Base-by-base conservation (phyloP, 2,329 filamentous ascomycete species). In the Epichloe uncinata region DNA sequence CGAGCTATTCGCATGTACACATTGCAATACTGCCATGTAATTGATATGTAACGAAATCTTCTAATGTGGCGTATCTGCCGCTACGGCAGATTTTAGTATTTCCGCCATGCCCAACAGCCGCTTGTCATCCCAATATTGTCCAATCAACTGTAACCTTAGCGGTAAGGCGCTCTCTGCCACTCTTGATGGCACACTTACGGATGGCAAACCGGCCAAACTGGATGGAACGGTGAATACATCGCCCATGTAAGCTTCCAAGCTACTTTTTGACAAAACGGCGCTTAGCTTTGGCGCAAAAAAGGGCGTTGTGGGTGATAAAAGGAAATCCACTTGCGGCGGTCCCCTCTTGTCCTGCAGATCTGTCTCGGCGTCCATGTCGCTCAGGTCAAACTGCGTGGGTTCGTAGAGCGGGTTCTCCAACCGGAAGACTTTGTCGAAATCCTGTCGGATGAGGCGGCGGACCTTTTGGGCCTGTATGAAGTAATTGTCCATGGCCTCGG, bases 191-290 rank as follows among this genome's bases (percentile, higher is more conserved):
- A 98, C 74, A 57, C 85, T 96, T 47, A 96, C 78, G 11, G 90
- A 87, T 3, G 93, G 93, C 50, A 98, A 70, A 0, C 93, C 93
- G 0, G 91, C 93, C 56, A 98, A 71, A 67, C 89, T 96, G 2
- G 91, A 89, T 1, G 93, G 93, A 1, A 98, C 91, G 0, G 93
- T 97, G 59, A 97, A 91, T 1, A 97, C 84, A 67, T 98, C 93
- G 60, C 93, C 95, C 73, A 86, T 85, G 62, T 96, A 97, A 1
- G 78, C 78, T 58, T 91, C 81, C 16, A 95, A 69, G 11, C 75
- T 71, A 43, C 68, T 73, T 63, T 79, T 72, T 9, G 65, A 59
- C 53, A 69, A 58, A 35, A 93, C 62, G 5, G 82, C 74, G 3
- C 73, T 69, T 7, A 93, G 62, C 6, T 66, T 71, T 0, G 88